Conservation (phyloP, 768 basidiomycete genomes). For the Pleurotus salmoneostramineus region DNA sequence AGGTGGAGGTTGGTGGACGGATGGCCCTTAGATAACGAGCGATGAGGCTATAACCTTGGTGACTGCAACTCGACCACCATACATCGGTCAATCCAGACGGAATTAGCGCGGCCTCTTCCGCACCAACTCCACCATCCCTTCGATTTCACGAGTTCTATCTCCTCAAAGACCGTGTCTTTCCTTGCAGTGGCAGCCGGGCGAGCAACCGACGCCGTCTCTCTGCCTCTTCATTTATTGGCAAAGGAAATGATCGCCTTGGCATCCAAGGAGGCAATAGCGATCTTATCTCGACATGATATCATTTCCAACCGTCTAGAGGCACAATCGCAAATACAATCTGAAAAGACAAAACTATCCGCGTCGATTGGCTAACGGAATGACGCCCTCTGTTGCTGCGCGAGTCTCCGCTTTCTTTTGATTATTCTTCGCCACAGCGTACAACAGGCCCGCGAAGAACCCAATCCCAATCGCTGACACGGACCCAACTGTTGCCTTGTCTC, state of each 20-base stretch:
- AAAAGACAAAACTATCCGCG: conserved; percentile 24
- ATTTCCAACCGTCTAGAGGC: not conserved
- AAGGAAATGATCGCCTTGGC: conserved; percentile 10
- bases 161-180: conserved; percentile 9
- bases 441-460: conserved; percentile 88
- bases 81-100: not conserved
- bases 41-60: not conserved
- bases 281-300: conserved; percentile 6
- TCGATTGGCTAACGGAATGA: conserved; percentile 64
- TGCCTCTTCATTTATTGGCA: not conserved
- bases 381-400: conserved; percentile 41
- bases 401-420: conserved; percentile 81
- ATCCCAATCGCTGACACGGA: conserved; percentile 84
- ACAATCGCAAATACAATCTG: not conserved
- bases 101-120: conserved; percentile 24
- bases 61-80: conserved; percentile 17
- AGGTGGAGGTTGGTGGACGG: conserved; percentile 1
- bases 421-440: conserved; percentile 94
- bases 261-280: conserved; percentile 18
- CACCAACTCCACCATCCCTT: conserved; percentile 20
- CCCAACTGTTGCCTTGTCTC: conserved; percentile 82
- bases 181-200: conserved; percentile 19
- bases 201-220: not conserved
- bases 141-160: conserved; percentile 8
- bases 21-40: conserved; percentile 6